Evolutionary conservation across 768 basidiomycete species (phyloP).

Genomic region (Amanita brunnescens): DNA sequence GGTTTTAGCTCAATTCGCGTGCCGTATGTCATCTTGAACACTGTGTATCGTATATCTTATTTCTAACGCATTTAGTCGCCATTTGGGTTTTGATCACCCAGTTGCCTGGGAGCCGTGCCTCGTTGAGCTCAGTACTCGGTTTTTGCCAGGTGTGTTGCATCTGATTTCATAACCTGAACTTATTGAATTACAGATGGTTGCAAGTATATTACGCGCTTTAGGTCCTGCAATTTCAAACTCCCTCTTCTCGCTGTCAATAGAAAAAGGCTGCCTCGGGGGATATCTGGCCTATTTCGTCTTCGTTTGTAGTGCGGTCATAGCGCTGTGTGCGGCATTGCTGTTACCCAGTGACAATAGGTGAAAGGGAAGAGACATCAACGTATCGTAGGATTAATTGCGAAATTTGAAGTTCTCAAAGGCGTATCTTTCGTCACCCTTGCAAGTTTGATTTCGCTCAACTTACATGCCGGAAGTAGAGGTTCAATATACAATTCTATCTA

Average conservation of each 20-base stretch:
- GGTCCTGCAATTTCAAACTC: constrained; percentile 56
- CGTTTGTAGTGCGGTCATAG: constrained; percentile 11
- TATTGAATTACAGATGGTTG: constrained; percentile 19
- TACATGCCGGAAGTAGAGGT: no score
- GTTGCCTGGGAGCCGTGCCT: background rate
- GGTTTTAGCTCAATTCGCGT: no score
- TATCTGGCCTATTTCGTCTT: constrained; percentile 45
- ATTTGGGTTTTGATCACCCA: no score
- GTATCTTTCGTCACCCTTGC: no score
- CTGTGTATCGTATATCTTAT: no score
- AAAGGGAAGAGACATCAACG: no score
- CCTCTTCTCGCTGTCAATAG: constrained; percentile 58
- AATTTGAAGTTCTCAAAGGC: no score
- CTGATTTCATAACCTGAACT: background rate
- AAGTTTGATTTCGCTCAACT: no score
- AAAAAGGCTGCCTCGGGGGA: constrained; percentile 42
- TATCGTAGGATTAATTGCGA: no score
- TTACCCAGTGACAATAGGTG: constrained; percentile 22
- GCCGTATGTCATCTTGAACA: no score
- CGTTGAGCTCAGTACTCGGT: background rate
- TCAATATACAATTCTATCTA: no score
- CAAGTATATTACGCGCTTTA: constrained; percentile 32
- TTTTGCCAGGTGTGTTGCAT: background rate
- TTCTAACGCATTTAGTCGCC: no score
- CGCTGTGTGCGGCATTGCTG: background rate